Conservation (phyloP, 1,284 basidiomycete genomes). For the Cutaneotrichosporon cyanovorans region DNA sequence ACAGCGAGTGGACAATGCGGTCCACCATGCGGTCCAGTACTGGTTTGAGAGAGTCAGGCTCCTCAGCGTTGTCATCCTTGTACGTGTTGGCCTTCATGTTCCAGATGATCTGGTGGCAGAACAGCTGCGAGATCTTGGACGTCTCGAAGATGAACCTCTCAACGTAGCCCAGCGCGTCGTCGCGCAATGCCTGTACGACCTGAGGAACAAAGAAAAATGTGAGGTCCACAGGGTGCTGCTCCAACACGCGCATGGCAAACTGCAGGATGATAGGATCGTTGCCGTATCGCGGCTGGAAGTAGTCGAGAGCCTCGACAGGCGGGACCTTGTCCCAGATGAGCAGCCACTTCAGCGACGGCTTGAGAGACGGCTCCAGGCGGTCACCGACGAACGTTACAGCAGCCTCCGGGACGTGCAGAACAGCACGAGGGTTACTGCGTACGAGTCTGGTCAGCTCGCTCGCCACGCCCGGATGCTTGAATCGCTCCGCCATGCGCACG, state of each 20-base stretch:
- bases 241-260: conserved; percentile 92
- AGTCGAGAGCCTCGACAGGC: conserved; percentile 75
- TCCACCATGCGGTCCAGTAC: conserved; percentile 79
- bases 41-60: conserved; percentile 82
- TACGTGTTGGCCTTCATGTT: conserved; percentile 99
- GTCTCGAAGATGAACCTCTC: conserved; percentile 95
- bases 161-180: conserved; percentile 86
- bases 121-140: conserved; percentile 91
- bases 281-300: conserved; percentile 75
- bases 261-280: conserved; percentile 83
- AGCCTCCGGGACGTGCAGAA: conserved; percentile 70
- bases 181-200: conserved; percentile 89
- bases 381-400: conserved; percentile 73
- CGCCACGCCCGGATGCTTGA: conserved; percentile 59
- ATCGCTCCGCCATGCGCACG: conserved; percentile 75
- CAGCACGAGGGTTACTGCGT: conserved; percentile 62
- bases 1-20: conserved; percentile 73
- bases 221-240: conserved; percentile 86
- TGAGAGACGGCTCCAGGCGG: conserved; percentile 48
- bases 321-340: conserved; percentile 83
- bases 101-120: conserved; percentile 99
- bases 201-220: conserved; percentile 99
- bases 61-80: conserved; percentile 77
- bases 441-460: conserved; percentile 70
- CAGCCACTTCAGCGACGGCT: conserved; percentile 55